Conservation (phyloP, 306 rosid genomes). For the Cajanus cajan region DNA sequence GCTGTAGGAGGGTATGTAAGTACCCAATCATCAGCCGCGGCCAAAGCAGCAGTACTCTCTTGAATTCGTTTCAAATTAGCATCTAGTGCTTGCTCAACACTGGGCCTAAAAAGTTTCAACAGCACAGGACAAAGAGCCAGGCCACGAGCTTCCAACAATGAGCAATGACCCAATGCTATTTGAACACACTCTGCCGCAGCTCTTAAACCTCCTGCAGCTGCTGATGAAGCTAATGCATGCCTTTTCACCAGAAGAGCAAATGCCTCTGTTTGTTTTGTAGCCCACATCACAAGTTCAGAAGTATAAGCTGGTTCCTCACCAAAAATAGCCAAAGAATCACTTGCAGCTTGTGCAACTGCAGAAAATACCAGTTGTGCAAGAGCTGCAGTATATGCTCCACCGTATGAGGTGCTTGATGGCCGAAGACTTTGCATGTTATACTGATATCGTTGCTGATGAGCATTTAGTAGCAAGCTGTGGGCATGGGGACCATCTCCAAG, state of each 20-base stretch:
- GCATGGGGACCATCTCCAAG: conserved; percentile 99
- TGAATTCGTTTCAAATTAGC: conserved; percentile 94
- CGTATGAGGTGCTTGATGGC: conserved; percentile 95
- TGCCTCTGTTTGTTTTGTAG: conserved; percentile 88
- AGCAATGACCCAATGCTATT: conserved; percentile 98
- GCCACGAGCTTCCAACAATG: conserved; percentile 93
- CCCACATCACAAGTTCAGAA: conserved; percentile 98
- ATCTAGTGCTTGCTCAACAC: conserved; percentile 95
- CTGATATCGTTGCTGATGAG: conserved; percentile 87
- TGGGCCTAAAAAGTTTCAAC: conserved; percentile 91
- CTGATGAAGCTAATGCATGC: conserved; percentile 95
- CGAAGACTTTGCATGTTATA: conserved; percentile 92
- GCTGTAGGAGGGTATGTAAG: conserved; percentile 61
- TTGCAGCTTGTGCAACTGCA: conserved; percentile 94
- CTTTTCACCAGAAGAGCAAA: conserved; percentile 86
- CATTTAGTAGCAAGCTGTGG: conserved; percentile 79
- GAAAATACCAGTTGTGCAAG: conserved; percentile 96
- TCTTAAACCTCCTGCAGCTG: conserved; percentile 98
- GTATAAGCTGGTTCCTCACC: conserved; percentile 81
- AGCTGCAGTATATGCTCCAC: conserved; percentile 99
- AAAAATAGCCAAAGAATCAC: conserved; percentile 83
- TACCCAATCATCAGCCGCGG: conserved; percentile 99
- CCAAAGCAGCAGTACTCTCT: conserved; percentile 96
- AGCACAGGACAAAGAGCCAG: conserved; percentile 92
- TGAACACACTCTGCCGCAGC: conserved; percentile 99